phyloP scores from a whole-genome alignment of 2,329 filamentous ascomycete species.

The Cladosporium phlei region DNA sequence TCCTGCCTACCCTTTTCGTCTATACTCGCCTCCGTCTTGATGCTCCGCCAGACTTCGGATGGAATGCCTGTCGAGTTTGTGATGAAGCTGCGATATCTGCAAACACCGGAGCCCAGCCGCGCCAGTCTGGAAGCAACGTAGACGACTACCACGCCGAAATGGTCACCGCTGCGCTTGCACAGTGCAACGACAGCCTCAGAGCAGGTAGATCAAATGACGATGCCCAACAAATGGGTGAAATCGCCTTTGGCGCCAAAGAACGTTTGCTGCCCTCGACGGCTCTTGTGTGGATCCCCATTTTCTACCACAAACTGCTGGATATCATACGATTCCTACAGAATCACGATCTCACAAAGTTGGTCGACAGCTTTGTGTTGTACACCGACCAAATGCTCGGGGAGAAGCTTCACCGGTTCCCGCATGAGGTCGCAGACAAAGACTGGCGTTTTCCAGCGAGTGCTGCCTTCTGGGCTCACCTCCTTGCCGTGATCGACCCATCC shows the following conservation, averaged over 20 bases:
- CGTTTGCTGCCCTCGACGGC: background rate
- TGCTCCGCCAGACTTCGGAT: slow-evolving; percentile 1
- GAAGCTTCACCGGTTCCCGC: slow-evolving; percentile 28
- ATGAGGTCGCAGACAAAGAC: slow-evolving; percentile 32
- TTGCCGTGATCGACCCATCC: slow-evolving; percentile 47
- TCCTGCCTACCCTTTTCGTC: slow-evolving; percentile 55
- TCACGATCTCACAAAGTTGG: slow-evolving; percentile 14
- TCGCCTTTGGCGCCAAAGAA: background rate
- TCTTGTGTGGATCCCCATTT: slow-evolving; percentile 16
- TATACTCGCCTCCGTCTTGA: slow-evolving; percentile 42
- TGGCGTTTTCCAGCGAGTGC: slow-evolving; percentile 24
- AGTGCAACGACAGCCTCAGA: background rate
- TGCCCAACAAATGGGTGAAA: slow-evolving; percentile 6
- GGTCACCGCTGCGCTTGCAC: background rate
- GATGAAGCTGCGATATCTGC: background rate
- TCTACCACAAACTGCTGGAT: slow-evolving; percentile 22
- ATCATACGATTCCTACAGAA: slow-evolving; percentile 22
- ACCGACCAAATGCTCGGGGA: slow-evolving; percentile 24
- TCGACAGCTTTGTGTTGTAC: slow-evolving; percentile 47
- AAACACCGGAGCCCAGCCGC: background rate
- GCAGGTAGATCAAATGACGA: background rate
- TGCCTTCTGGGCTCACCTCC: slow-evolving; percentile 50
- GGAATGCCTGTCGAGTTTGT: slow-evolving; percentile 9
- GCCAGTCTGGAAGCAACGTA: background rate
- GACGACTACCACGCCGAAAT: slow-evolving; percentile 1